Base-by-base conservation (phyloP, 495 filamentous ascomycete genomes). In the Penicillium bialowiezense region DNA sequence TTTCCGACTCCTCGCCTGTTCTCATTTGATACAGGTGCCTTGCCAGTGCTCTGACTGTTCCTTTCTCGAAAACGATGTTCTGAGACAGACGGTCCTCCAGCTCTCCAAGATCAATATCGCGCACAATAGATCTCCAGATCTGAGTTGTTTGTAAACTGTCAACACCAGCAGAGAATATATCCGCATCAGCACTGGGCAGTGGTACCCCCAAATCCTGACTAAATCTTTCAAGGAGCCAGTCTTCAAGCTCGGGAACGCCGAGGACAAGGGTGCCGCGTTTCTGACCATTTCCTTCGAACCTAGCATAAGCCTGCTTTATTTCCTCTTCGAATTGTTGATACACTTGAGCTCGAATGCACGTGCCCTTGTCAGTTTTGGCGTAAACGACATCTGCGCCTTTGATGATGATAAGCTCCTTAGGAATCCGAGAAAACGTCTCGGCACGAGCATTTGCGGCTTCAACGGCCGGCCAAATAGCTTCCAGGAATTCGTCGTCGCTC, bases 141-240 rank as follows among this genome's bases (percentile, higher is more conserved):
- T 68, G 73, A 7, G 74, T 75, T 3, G 76, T 68, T 28, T 80
- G 79, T 17, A 80, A 50, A 3, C 78, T 82, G 43, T 83, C 79
- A 19, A 84, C 71, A 1, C 79, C 81, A 41, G 68, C 65, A 1
- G 65, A 63, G 51, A 83, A 84, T 28, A 84, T 69, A 52, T 83
- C 77, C 1, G 68, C 64, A 7, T 74, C 64, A 0, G 64, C 56
- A n/a, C 37, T 52, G n/a, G 50, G 26, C 12, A 59, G 12, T 41
- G 50, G 14, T 41, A 63, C 41, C 44, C 54, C 50, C 32, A 64
- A 37, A 44, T 64, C 48, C 51, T 63, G 33, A 8, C 43, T 50
- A 41, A 68, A 70, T n/a, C 48, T 48, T 9, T 48, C 29, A 1
- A 70, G 36, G 0, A 70, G 50, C 49, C 60, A 65, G 5, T 48